Percentiles rank a stretch among this genome's conserved stretches.
Conservation (phyloP, 768 basidiomycete genomes). For the Xerocomus brunneocitrinus region DNA sequence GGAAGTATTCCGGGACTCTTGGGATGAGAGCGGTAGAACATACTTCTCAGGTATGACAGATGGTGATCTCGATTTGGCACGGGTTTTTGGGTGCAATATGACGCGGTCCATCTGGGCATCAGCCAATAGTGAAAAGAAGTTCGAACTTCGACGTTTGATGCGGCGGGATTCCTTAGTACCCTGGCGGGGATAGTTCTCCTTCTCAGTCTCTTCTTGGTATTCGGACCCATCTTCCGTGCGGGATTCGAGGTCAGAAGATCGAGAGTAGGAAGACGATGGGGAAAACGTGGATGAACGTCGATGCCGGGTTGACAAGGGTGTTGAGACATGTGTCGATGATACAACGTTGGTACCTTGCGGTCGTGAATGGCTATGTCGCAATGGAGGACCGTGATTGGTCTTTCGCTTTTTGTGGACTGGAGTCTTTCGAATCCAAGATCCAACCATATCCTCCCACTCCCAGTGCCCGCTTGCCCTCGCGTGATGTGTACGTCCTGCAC, state of each 20-base stretch:
- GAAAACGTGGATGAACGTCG: slow-evolving; percentile 6
- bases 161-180: slow-evolving; percentile 6
- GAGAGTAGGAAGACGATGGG: slow-evolving; percentile 8
- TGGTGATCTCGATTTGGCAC: neutral
- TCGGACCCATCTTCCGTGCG: slow-evolving; percentile 20
- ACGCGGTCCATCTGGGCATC: slow-evolving; percentile 37
- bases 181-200: slow-evolving; percentile 16
- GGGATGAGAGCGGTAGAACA: slow-evolving; percentile 5
- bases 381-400: slow-evolving; percentile 2
- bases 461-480: slow-evolving; percentile 32
- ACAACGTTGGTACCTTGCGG: neutral
- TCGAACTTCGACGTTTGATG: slow-evolving; percentile 22
- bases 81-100: slow-evolving; percentile 28
- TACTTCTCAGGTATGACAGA: slow-evolving; percentile 17
- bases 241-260: slow-evolving; percentile 10
- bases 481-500: slow-evolving; percentile 5
- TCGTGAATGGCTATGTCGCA: neutral
- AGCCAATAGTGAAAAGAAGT: slow-evolving; percentile 38
- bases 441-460: slow-evolving; percentile 47
- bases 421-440: slow-evolving; percentile 41
- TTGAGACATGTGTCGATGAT: neutral
- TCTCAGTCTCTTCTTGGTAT: slow-evolving; percentile 18
- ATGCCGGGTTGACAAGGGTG: neutral
- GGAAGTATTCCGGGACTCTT: slow-evolving; percentile 1
- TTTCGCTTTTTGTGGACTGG: slow-evolving; percentile 27